Conservation (phyloP, 192 early-diverging fungal genomes). For the Oehlia diaphana region DNA sequence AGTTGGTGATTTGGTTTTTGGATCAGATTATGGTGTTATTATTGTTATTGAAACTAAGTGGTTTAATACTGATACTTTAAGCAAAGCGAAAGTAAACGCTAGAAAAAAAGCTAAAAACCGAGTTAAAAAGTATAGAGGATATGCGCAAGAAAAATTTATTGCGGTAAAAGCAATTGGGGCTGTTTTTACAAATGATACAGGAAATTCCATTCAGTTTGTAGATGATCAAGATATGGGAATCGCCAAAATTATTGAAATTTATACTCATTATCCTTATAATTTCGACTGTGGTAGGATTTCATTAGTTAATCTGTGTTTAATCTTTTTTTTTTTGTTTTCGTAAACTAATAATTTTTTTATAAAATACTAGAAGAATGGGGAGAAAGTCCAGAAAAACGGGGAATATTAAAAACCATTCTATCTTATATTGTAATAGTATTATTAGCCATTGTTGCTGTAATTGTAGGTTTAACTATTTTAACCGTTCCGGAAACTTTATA, state of each 20-base stretch:
- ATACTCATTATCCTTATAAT: not conserved
- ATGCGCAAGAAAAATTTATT: not conserved
- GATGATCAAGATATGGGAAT: not conserved
- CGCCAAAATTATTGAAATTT: not conserved
- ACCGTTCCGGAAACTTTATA: too few species aligned
- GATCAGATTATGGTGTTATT: conserved; percentile 4
- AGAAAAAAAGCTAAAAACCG: not conserved
- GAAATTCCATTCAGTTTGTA: too few species aligned
- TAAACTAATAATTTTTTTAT: too few species aligned
- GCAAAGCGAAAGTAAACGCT: too few species aligned
- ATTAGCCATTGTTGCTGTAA: too few species aligned
- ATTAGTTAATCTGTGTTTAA: too few species aligned
- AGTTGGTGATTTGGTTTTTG: conserved; percentile 16
- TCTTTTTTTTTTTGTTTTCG: too few species aligned
- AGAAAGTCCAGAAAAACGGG: too few species aligned
- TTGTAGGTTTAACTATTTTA: too few species aligned
- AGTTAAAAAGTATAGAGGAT: not conserved
- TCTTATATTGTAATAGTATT: too few species aligned
- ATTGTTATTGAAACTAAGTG: conserved; percentile 3
- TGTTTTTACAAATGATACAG: not conserved
- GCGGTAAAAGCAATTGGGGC: not conserved
- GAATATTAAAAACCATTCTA: too few species aligned
- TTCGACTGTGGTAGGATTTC: not conserved
- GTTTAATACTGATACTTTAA: not conserved
- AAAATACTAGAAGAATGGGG: too few species aligned